A percentile compares a stretch with the other conserved stretches of the same genome.
Conservation (phyloP, 805 yeast genomes). For the Metschnikowia borealis region DNA sequence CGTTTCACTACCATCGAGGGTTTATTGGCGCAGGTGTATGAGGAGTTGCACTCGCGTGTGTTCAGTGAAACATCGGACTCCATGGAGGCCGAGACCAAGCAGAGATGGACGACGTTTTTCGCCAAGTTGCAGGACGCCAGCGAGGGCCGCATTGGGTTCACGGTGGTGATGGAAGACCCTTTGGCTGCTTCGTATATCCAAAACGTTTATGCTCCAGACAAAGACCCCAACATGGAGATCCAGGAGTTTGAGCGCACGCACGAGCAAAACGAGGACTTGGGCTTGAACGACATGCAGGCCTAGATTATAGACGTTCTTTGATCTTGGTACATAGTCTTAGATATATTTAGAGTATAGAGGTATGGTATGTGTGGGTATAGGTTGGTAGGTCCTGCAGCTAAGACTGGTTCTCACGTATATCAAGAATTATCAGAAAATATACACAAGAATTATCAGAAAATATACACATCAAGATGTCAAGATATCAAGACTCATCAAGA, state of each 20-base stretch:
- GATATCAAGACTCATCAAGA: too few relatives aligned
- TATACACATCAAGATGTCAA: too few relatives aligned
- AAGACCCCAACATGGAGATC: constrained; percentile 90
- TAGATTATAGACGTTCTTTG: too few relatives aligned
- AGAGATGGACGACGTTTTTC: constrained; percentile 82
- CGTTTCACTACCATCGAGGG: constrained; percentile 98
- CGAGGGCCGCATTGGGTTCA: constrained; percentile 77
- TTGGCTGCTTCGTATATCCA: constrained; percentile 93
- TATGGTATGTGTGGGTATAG: too few relatives aligned
- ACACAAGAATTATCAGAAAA: too few relatives aligned
- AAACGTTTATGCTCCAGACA: constrained; percentile 98
- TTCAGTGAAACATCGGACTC: constrained; percentile 85
- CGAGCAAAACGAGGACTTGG: constrained; percentile 89
- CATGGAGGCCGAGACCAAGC: constrained; percentile 73
- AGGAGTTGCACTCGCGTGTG: constrained; percentile 82
- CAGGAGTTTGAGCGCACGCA: constrained; percentile 88
- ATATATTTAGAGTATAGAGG: too few relatives aligned
- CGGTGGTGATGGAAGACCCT: constrained; percentile 90
- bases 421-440: too few relatives aligned
- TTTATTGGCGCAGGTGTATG: constrained; percentile 78
- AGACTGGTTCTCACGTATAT: too few relatives aligned
- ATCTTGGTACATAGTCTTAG: too few relatives aligned
- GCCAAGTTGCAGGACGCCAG: constrained; percentile 70
- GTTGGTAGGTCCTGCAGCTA: too few relatives aligned
- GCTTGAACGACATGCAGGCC: constrained; percentile 56